Evolutionary conservation across 192 early-diverging fungal genomes (phyloP).

Genomic region (Backusella liffmaniae): DNA sequence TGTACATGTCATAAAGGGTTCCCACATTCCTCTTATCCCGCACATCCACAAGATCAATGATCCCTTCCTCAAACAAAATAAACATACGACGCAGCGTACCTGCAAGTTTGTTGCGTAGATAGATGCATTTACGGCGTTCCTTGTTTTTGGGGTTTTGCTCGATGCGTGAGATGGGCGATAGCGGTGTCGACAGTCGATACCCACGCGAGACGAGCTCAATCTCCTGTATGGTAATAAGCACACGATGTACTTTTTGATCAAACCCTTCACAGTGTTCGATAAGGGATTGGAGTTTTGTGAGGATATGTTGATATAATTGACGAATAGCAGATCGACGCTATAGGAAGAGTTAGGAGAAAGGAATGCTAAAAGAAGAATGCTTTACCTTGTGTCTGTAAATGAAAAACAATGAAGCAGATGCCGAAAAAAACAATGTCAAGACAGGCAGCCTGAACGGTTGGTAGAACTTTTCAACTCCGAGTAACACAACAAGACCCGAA

Average conservation of each 20-base stretch:
- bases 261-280: constrained; percentile 46
- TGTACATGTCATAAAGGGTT: constrained; percentile 53
- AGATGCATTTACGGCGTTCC: constrained; percentile 42
- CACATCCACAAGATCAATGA: constrained; percentile 43
- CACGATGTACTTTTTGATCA: constrained; percentile 50
- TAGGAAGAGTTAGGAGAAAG: no score
- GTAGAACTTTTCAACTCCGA: constrained; percentile 14
- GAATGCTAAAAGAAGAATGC: no score
- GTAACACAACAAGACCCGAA: constrained; percentile 16
- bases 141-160: constrained; percentile 48
- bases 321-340: constrained; percentile 47
- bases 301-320: constrained; percentile 40
- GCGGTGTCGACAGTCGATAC: constrained; percentile 56
- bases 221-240: constrained; percentile 58
- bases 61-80: constrained; percentile 44
- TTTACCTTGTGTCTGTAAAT: constrained; percentile 40
- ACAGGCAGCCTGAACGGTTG: constrained; percentile 3
- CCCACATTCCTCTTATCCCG: constrained; percentile 40
- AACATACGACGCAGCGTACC: constrained; percentile 42
- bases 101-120: constrained; percentile 46
- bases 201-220: constrained; percentile 64
- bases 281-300: constrained; percentile 40
- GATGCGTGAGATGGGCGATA: constrained; percentile 61
- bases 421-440: constrained; percentile 20
- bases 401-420: constrained; percentile 33